Percentiles rank a stretch among this genome's conserved stretches.
phyloP scores from a whole-genome alignment of 306 rosid species.

The Vachellia pachyceras region DNA sequence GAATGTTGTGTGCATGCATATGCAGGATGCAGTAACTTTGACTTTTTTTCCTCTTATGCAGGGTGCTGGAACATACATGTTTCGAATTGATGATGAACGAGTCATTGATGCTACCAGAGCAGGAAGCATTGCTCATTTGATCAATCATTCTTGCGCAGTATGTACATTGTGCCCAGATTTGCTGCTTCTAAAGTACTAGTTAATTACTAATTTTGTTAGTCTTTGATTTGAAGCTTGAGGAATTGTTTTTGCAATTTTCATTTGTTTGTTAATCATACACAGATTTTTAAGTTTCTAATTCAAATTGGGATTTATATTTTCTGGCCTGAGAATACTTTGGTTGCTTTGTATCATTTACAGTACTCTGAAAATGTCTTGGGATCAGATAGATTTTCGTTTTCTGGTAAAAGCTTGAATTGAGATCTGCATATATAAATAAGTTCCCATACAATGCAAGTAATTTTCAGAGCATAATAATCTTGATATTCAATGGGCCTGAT shows the following conservation, averaged over 20 bases:
- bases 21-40: constrained; percentile 36
- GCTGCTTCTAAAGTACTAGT: constrained; percentile 24
- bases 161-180: constrained; percentile 41
- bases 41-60: constrained; percentile 47
- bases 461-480: not conserved
- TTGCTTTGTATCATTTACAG: not conserved
- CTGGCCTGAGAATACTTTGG: constrained; percentile 26
- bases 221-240: constrained; percentile 26
- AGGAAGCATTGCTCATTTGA: constrained; percentile 98
- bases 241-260: constrained; percentile 14
- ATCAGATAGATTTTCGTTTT: constrained; percentile 8
- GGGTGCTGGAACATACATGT: constrained; percentile 99
- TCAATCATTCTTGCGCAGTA: constrained; percentile 98
- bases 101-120: constrained; percentile 99
- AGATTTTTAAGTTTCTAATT: constrained; percentile 17
- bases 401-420: constrained; percentile 8
- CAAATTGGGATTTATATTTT: constrained; percentile 31
- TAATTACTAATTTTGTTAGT: not conserved
- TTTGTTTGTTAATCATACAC: constrained; percentile 20
- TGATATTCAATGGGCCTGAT: constrained; percentile 1
- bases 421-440: constrained; percentile 19
- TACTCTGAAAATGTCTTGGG: constrained; percentile 18
- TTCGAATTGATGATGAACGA: constrained; percentile 91
- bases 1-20: constrained; percentile 13
- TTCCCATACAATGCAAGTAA: constrained; percentile 30